Evolutionary conservation across 805 yeast species (phyloP).

Genomic region (Wickerhamiella cacticola): DNA sequence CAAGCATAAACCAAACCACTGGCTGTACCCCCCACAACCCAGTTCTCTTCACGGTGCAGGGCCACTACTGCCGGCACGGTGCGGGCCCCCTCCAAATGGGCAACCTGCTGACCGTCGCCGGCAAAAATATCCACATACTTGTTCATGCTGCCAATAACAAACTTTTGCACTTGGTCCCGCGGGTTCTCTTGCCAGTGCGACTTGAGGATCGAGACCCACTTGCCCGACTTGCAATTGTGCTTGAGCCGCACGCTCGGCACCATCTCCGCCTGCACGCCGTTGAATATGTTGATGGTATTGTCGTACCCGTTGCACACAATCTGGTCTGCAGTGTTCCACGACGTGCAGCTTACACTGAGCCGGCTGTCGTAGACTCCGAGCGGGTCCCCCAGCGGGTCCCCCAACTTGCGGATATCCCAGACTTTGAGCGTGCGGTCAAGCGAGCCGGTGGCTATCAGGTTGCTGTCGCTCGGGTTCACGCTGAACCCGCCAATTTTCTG

Average conservation of each 20-base stretch:
- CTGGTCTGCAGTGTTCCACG: slow-evolving; percentile 57
- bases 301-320: slow-evolving; percentile 91
- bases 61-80: slow-evolving; percentile 85
- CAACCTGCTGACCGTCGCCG: slow-evolving; percentile 63
- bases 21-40: slow-evolving; percentile 91
- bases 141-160: slow-evolving; percentile 89
- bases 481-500: slow-evolving; percentile 87
- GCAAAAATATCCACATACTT: slow-evolving; percentile 73
- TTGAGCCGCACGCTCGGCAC: slow-evolving; percentile 52
- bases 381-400: slow-evolving; percentile 10
- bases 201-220: slow-evolving; percentile 90
- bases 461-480: slow-evolving; percentile 53
- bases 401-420: slow-evolving; percentile 61
- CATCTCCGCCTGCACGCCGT: slow-evolving; percentile 32
- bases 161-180: slow-evolving; percentile 59
- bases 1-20: slow-evolving; percentile 74
- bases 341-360: slow-evolving; percentile 71
- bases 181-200: slow-evolving; percentile 77
- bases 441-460: slow-evolving; percentile 77
- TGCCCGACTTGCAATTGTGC: slow-evolving; percentile 93
- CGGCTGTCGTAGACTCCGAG: slow-evolving; percentile 59
- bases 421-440: slow-evolving; percentile 71
- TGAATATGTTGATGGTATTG: slow-evolving; percentile 65
- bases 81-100: slow-evolving; percentile 53
- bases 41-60: slow-evolving; percentile 75